Conservation (phyloP, 2,329 filamentous ascomycete species). For the Graphium sp. region DNA sequence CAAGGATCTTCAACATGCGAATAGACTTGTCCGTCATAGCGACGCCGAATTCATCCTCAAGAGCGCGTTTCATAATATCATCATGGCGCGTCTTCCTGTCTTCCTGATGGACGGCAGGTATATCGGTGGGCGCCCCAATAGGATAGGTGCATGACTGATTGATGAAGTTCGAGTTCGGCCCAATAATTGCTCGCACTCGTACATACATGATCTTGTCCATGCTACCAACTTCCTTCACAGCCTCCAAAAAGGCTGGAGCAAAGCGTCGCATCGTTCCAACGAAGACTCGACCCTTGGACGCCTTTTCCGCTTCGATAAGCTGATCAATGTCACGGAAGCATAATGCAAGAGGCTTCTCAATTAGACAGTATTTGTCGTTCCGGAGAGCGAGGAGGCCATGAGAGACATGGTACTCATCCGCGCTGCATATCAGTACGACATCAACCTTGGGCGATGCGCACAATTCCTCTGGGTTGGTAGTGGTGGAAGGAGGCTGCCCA, state of each 20-base stretch:
- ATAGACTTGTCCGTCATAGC: neutral
- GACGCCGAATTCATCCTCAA: constrained; percentile 4
- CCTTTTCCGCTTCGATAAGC: constrained; percentile 26
- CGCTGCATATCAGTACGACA: neutral
- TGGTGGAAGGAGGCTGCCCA: neutral
- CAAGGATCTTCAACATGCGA: constrained; percentile 1
- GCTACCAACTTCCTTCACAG: constrained; percentile 28
- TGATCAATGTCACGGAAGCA: constrained; percentile 17
- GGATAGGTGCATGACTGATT: constrained; percentile 23
- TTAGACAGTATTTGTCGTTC: constrained; percentile 31
- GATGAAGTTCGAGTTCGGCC: constrained; percentile 27
- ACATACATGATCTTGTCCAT: constrained; percentile 32
- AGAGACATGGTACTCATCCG: constrained; percentile 20
- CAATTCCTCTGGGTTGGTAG: neutral
- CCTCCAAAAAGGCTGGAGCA: constrained; percentile 27
- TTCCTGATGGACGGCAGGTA: constrained; percentile 9
- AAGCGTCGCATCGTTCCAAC: constrained; percentile 36
- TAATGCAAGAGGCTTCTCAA: constrained; percentile 34
- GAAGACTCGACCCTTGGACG: constrained; percentile 11
- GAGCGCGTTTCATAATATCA: constrained; percentile 3
- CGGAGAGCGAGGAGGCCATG: constrained; percentile 27
- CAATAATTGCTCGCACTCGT: constrained; percentile 19
- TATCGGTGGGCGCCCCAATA: constrained; percentile 21
- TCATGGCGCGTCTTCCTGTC: neutral
- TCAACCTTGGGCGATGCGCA: neutral